These are phyloP conservation scores for Balansia obtecta DNA, from an alignment of 2,329 filamentous ascomycete species.

Conservation along the genomic window DNA sequence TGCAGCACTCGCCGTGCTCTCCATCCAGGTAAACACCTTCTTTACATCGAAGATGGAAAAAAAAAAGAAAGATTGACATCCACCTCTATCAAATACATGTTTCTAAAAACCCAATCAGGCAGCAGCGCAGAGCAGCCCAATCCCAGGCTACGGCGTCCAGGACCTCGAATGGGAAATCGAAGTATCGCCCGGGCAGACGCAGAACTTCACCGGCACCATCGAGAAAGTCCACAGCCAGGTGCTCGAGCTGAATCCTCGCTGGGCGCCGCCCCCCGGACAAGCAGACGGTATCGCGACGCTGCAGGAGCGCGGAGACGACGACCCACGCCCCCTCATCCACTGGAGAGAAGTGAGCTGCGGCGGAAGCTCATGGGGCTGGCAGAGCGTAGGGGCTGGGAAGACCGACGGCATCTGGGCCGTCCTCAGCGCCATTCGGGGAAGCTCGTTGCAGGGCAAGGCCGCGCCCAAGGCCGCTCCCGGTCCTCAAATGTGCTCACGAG, in stretches of 20 bases:
- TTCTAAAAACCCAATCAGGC: not conserved
- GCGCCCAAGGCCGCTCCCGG: not conserved
- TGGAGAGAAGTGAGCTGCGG: not conserved
- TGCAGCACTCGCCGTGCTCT: not conserved
- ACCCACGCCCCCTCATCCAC: not conserved
- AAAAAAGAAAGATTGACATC: not conserved
- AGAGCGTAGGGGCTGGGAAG: not conserved
- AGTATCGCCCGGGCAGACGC: not conserved
- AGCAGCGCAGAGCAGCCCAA: not conserved
- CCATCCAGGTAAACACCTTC: not conserved
- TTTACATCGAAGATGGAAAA: too few species aligned
- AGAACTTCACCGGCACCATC: not conserved
- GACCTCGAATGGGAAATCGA: not conserved
- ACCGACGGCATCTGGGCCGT: not conserved
- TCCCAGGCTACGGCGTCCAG: not conserved
- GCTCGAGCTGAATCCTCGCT: not conserved
- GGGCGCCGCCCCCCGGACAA: not conserved
- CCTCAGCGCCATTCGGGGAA: not conserved
- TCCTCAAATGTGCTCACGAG: not conserved
- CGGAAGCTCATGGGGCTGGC: not conserved
- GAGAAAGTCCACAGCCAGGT: not conserved
- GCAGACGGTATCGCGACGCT: not conserved
- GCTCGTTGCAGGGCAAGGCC: not conserved
- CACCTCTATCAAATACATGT: not conserved
- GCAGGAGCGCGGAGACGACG: not conserved